A percentile compares a stretch with the other conserved stretches of the same genome.
phyloP scores from a whole-genome alignment of 176 grass and related monocot genomes.

The Cocos nucifera region DNA sequence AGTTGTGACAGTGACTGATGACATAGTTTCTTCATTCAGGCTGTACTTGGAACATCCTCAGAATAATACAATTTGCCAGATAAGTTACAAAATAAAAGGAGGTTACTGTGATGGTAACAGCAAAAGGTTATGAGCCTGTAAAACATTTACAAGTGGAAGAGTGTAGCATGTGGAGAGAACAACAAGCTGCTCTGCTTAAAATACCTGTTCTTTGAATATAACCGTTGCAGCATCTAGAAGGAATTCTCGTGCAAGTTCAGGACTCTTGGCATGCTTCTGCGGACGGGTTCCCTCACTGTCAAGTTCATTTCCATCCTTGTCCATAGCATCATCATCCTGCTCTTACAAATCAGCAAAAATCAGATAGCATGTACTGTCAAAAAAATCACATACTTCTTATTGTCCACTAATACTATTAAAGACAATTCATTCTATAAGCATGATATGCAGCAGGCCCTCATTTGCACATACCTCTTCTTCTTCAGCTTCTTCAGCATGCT shows the following conservation, averaged over 20 bases:
- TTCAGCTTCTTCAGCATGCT: constrained; percentile 93
- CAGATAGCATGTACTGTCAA: constrained; percentile 27
- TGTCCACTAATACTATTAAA: neutral
- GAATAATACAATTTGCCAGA: no score
- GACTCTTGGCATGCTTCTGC: constrained; percentile 94
- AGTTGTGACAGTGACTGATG: no score
- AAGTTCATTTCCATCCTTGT: constrained; percentile 86
- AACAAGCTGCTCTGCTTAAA: no score
- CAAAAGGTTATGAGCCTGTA: no score
- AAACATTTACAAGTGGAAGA: no score
- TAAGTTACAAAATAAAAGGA: no score
- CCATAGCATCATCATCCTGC: constrained; percentile 90
- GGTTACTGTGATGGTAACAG: no score
- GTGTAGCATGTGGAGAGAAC: no score
- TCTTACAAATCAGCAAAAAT: constrained; percentile 8
- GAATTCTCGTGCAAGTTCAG: constrained; percentile 94
- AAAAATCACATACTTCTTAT: constrained; percentile 13
- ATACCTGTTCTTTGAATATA: constrained; percentile 98
- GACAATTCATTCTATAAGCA: neutral
- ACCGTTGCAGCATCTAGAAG: constrained; percentile 88
- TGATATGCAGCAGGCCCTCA: neutral
- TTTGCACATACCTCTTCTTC: constrained; percentile 77
- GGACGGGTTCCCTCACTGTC: constrained; percentile 57
- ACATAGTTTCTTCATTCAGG: no score
- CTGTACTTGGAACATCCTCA: no score